phyloP scores from a whole-genome alignment of 805 yeast species.

The Metschnikowia corniflorae region DNA sequence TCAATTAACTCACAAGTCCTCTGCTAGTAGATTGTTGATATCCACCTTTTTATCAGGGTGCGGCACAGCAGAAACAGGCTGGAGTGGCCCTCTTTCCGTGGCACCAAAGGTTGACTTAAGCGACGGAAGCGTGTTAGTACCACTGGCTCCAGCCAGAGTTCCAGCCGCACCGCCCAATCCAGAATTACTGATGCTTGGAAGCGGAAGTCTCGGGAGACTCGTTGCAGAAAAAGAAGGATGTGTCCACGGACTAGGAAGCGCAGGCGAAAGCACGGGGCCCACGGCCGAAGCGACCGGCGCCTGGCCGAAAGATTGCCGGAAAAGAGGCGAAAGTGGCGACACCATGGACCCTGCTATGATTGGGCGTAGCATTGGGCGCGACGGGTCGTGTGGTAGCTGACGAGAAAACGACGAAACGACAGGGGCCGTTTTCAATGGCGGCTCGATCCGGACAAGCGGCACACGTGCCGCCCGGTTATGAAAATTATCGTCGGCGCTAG shows the following conservation, averaged over 20 bases:
- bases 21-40: conserved; percentile 6
- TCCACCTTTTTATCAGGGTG: too few relatives aligned
- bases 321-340: conserved; percentile 39
- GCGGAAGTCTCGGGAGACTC: not conserved
- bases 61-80: too few relatives aligned
- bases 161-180: too few relatives aligned
- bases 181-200: too few relatives aligned
- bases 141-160: too few relatives aligned
- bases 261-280: conserved; percentile 3
- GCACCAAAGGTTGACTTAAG: too few relatives aligned
- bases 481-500: conserved; percentile 21
- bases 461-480: conserved; percentile 7
- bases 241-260: conserved; percentile 5
- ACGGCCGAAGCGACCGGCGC: conserved; percentile 8
- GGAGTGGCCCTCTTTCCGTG: too few relatives aligned
- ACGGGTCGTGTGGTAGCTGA: conserved; percentile 17
- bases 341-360: conserved; percentile 21
- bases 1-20: too few relatives aligned
- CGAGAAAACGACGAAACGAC: conserved; percentile 16
- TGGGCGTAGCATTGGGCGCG: conserved; percentile 8
- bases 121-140: too few relatives aligned
- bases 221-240: conserved; percentile 1
- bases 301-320: conserved; percentile 34
- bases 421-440: conserved; percentile 25
- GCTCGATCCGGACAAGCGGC: conserved; percentile 6